These are phyloP conservation scores for Sutorius eximius DNA, from an alignment of 1,284 basidiomycete genomes.

Conservation along the genomic window DNA sequence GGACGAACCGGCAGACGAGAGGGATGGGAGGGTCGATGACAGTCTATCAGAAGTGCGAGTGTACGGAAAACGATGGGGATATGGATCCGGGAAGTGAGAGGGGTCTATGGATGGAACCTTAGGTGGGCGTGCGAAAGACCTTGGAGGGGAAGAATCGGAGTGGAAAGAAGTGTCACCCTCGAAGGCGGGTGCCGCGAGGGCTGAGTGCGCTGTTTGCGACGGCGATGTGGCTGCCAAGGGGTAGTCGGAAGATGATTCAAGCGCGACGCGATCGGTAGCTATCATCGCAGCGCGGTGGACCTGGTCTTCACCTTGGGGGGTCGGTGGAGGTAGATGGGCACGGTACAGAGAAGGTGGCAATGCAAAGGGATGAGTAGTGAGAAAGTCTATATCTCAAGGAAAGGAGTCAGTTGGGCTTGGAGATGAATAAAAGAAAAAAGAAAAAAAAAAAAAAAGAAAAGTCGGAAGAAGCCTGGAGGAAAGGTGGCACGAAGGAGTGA, in stretches of 20 bases:
- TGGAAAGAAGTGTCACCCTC: conserved; percentile 41
- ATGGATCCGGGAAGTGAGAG: conserved; percentile 57
- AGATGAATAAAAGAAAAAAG: conserved; percentile 6
- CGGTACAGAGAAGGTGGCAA: conserved; percentile 35
- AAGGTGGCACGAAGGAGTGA: conserved; percentile 11
- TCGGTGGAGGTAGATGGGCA: conserved; percentile 35
- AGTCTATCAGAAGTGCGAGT: conserved; percentile 37
- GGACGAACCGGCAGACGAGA: conserved; percentile 67
- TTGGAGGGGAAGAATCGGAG: conserved; percentile 39
- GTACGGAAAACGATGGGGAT: conserved; percentile 36
- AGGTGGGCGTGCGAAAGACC: conserved; percentile 46
- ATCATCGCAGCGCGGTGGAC: conserved; percentile 23
- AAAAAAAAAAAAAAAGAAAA: conserved; percentile 2
- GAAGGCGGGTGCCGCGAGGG: conserved; percentile 38
- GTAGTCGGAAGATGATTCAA: conserved; percentile 10
- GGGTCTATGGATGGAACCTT: conserved; percentile 55
- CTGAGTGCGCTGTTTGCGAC: conserved; percentile 18
- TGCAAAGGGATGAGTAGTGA: conserved; percentile 32
- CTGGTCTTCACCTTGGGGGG: conserved; percentile 27
- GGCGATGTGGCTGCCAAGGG: conserved; percentile 12
- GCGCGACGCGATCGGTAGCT: conserved; percentile 13
- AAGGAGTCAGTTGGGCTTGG: conserved; percentile 16
- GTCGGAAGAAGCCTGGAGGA: background rate
- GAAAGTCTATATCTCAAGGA: conserved; percentile 28
- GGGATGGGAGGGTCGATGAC: conserved; percentile 49